phyloP scores from a whole-genome alignment of 805 yeast species.

The Schwanniomyces occidentalis region DNA sequence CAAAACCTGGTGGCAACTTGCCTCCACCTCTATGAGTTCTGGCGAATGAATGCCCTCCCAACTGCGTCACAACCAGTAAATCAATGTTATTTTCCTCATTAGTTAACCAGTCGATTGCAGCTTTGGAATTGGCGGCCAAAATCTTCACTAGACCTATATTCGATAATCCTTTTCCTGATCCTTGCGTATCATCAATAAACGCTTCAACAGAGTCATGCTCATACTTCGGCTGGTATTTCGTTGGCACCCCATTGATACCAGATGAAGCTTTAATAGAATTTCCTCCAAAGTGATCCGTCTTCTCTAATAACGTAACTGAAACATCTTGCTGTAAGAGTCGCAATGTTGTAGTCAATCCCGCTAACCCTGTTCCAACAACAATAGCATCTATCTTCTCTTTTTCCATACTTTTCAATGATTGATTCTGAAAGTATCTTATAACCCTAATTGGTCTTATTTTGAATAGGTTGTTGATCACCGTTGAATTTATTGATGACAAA shows the following conservation, averaged over 20 bases:
- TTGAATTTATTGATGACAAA: too few relatives aligned
- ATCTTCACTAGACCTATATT: slow-evolving; percentile 23
- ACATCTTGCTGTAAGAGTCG: slow-evolving; percentile 36
- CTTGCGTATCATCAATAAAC: slow-evolving; percentile 31
- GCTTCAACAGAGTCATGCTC: slow-evolving; percentile 24
- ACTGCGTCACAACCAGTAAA: slow-evolving; percentile 28
- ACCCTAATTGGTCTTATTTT: too few relatives aligned
- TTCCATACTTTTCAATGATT: too few relatives aligned
- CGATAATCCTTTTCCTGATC: slow-evolving; percentile 33
- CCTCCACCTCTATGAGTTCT: slow-evolving; percentile 43
- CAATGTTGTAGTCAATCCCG: slow-evolving; percentile 50
- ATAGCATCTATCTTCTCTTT: slow-evolving; percentile 16
- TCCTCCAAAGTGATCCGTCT: slow-evolving; percentile 52
- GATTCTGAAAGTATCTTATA: too few relatives aligned
- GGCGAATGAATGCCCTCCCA: slow-evolving; percentile 43
- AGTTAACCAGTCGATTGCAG: slow-evolving; percentile 36
- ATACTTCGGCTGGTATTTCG: slow-evolving; percentile 22
- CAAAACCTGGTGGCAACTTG: slow-evolving; percentile 59
- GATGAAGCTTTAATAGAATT: slow-evolving; percentile 63
- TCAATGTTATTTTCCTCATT: slow-evolving; percentile 24
- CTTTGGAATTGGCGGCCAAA: slow-evolving; percentile 25
- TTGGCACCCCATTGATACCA: slow-evolving; percentile 52
- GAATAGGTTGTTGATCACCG: too few relatives aligned
- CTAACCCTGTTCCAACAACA: slow-evolving; percentile 58
- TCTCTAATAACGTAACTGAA: slow-evolving; percentile 50